These are phyloP conservation scores for Nakazawaea anatomiae DNA, from an alignment of 805 yeast genomes.

Conservation along the genomic window DNA sequence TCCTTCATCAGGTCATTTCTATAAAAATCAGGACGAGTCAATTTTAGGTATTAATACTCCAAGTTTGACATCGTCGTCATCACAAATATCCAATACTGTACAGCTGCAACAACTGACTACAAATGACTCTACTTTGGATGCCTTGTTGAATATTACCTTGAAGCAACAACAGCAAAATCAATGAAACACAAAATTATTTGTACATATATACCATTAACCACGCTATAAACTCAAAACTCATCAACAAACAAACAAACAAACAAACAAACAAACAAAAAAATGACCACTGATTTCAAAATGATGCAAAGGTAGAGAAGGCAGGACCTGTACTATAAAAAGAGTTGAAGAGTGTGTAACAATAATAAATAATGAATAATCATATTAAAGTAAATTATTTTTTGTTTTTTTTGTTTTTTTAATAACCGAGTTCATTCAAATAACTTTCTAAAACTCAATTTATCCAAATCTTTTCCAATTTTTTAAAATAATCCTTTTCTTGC, in stretches of 20 bases:
- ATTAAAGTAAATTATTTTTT: too few species aligned
- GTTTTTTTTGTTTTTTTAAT: too few species aligned
- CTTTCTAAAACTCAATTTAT: conserved; percentile 28
- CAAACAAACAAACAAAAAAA: too few species aligned
- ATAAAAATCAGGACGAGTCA: conserved; percentile 17
- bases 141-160: conserved; percentile 9
- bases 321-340: not conserved
- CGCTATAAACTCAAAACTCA: too few species aligned
- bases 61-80: not conserved
- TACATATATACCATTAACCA: too few species aligned
- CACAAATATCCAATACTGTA: not conserved
- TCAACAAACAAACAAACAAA: too few species aligned
- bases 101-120: conserved; percentile 6
- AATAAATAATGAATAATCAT: too few species aligned
- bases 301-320: not conserved
- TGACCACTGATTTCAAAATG: too few species aligned
- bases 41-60: not conserved
- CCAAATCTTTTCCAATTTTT: conserved; percentile 49
- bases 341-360: too few species aligned
- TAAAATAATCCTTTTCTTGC: conserved; percentile 24
- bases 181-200: too few species aligned
- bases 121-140: conserved; percentile 9
- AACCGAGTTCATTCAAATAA: too few species aligned
- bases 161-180: conserved; percentile 1
- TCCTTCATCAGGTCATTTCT: conserved; percentile 56